Percentiles rank a stretch among this genome's conserved stretches.
phyloP scores from a whole-genome alignment of 495 filamentous ascomycete genomes.

The Friedmanniomyces simplex region DNA sequence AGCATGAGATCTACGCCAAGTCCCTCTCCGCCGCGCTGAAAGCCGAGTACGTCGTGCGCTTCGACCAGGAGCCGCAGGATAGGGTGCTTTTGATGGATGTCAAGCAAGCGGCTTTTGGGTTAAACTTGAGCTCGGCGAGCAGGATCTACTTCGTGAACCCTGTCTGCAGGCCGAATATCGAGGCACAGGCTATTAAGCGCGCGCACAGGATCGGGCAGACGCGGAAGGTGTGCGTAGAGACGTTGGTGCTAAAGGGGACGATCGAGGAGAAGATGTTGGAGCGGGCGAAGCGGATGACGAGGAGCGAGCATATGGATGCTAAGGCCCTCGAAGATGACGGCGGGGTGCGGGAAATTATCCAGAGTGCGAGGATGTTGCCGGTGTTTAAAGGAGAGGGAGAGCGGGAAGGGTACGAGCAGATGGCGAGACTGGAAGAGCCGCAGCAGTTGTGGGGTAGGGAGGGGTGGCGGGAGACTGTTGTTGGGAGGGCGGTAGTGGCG shows the following conservation, averaged over 20 bases:
- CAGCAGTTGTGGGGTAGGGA: constrained; percentile 51
- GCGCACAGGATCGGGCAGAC: constrained; percentile 81
- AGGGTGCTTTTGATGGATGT: constrained; percentile 87
- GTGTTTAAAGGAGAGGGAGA: constrained; percentile 43
- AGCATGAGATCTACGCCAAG: constrained; percentile 60
- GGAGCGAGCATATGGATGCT: constrained; percentile 57
- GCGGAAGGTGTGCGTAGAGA: constrained; percentile 74
- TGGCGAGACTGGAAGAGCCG: constrained; percentile 42
- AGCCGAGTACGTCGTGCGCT: constrained; percentile 63
- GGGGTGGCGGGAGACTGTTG: constrained; percentile 9
- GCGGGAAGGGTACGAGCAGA: constrained; percentile 38
- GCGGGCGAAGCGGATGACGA: constrained; percentile 65
- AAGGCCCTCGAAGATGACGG: constrained; percentile 66
- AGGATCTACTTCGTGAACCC: constrained; percentile 90
- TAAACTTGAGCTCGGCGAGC: constrained; percentile 72
- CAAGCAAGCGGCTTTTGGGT: constrained; percentile 71
- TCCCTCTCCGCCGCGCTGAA: constrained; percentile 49
- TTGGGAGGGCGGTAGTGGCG: background rate
- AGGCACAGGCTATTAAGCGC: constrained; percentile 86
- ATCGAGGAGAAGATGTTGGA: constrained; percentile 78
- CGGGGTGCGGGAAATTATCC: constrained; percentile 68
- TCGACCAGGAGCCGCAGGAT: constrained; percentile 52
- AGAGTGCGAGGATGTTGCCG: constrained; percentile 55
- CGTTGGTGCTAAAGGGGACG: constrained; percentile 59
- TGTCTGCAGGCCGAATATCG: constrained; percentile 72